Evolutionary conservation across 768 basidiomycete genomes (phyloP).

Genomic region (Suillus clintonianus): DNA sequence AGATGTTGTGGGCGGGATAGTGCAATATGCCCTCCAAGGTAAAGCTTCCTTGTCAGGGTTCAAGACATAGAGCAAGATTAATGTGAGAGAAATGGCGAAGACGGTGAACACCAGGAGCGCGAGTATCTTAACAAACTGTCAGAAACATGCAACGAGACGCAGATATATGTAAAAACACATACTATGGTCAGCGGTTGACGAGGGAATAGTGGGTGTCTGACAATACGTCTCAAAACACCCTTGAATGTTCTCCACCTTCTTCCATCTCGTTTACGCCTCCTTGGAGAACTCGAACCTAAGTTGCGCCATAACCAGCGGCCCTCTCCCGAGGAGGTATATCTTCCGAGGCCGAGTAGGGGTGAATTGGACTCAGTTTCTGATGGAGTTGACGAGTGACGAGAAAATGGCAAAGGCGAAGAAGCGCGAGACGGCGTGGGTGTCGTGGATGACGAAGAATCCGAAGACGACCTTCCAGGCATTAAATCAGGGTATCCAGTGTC

Average conservation of each 20-base stretch:
- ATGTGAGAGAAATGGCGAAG: conserved; percentile 82
- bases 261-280: conserved; percentile 54
- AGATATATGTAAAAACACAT: conserved; percentile 29
- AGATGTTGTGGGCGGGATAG: conserved; percentile 55
- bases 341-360: conserved; percentile 37
- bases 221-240: conserved; percentile 53
- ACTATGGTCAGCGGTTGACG: conserved; percentile 82
- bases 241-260: conserved; percentile 51
- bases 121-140: conserved; percentile 52
- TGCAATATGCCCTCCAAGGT: conserved; percentile 94
- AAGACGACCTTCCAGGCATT: conserved; percentile 23
- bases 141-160: conserved; percentile 7
- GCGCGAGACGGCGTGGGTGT: conserved; percentile 67
- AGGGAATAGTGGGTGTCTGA: conserved; percentile 77
- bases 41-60: conserved; percentile 95
- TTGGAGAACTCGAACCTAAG: conserved; percentile 36
- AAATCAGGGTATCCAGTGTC: conserved; percentile 27
- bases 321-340: conserved; percentile 43
- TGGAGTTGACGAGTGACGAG: conserved; percentile 52
- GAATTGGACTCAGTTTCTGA: conserved; percentile 62
- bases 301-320: conserved; percentile 62
- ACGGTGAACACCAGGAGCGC: conserved; percentile 74
- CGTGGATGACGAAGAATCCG: conserved; percentile 31
- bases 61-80: conserved; percentile 87
- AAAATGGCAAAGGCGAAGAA: conserved; percentile 60